A percentile compares a stretch with the other conserved stretches of the same genome.
phyloP scores from a whole-genome alignment of 176 grass and related monocot genomes.

The Bolboschoenus planiculmis region DNA sequence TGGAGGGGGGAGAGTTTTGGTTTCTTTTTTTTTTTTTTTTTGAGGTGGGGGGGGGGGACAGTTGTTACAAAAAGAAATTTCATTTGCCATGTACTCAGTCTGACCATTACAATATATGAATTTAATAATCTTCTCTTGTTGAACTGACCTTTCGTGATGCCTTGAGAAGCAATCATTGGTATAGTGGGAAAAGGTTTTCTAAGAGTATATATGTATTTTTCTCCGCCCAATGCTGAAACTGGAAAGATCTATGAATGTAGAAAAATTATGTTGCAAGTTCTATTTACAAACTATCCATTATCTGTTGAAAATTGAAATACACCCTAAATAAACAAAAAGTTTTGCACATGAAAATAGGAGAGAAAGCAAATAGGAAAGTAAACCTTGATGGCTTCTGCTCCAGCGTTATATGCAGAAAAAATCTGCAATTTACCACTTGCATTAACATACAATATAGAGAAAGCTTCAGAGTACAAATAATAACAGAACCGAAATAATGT shows the following conservation, averaged over 20 bases:
- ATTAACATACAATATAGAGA: conserved; percentile 13
- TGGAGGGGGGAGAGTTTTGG: not conserved
- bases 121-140: not conserved
- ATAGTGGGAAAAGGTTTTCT: conserved; percentile 82
- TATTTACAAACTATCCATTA: not conserved
- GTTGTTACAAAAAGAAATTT: not conserved
- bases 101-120: not conserved
- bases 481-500: not conserved
- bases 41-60: not conserved
- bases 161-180: conserved; percentile 93
- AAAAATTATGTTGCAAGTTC: not conserved
- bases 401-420: conserved; percentile 61
- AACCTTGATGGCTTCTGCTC: conserved; percentile 74
- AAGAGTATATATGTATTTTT: conserved; percentile 64
- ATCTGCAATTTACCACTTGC: conserved; percentile 35
- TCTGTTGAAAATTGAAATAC: conserved; percentile 17
- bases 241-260: conserved; percentile 59
- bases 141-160: conserved; percentile 46
- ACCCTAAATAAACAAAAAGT: conserved; percentile 1
- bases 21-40: no score
- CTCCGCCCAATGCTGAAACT: conserved; percentile 71
- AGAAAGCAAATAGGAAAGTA: not conserved
- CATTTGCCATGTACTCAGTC: not conserved
- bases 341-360: conserved; percentile 5
- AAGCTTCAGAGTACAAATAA: conserved; percentile 18